phyloP scores from a whole-genome alignment of 2,329 filamentous ascomycete species.

The Botryosphaeria dothidea region DNA sequence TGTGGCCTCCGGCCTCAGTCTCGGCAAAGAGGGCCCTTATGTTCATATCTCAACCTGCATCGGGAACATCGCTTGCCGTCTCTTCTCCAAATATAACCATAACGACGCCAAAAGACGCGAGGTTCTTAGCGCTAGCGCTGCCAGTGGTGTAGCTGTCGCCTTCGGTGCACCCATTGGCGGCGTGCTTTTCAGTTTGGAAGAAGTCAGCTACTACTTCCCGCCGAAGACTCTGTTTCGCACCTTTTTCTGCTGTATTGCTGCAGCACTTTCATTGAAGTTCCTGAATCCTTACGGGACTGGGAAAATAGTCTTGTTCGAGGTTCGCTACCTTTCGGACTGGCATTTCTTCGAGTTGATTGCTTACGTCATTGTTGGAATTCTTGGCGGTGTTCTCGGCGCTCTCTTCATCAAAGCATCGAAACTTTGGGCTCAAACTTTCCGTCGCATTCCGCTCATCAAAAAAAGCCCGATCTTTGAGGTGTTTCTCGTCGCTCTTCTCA shows the following conservation, averaged over 20 bases:
- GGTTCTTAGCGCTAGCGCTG: conserved; percentile 87
- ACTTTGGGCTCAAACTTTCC: conserved; percentile 85
- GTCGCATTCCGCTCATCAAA: conserved; percentile 79
- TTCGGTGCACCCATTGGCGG: conserved; percentile 91
- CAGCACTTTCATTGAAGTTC: conserved; percentile 89
- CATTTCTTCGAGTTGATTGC: conserved; percentile 84
- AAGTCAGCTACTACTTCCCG: conserved; percentile 96
- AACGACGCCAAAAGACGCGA: conserved; percentile 95
- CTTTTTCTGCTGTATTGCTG: conserved; percentile 94
- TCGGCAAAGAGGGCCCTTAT: conserved; percentile 94
- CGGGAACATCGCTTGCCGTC: conserved; percentile 88
- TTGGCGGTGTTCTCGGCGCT: conserved; percentile 83
- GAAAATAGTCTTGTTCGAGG: conserved; percentile 96
- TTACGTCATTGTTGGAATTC: conserved; percentile 82
- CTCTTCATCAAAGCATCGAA: conserved; percentile 96
- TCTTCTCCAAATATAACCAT: conserved; percentile 91
- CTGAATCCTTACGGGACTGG: conserved; percentile 93
- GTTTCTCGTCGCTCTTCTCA: conserved; percentile 79
- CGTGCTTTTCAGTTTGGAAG: conserved; percentile 89
- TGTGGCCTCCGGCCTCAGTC: conserved; percentile 86
- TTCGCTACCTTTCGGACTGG: conserved; percentile 89
- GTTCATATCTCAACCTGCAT: conserved; percentile 97
- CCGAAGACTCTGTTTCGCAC: conserved; percentile 96
- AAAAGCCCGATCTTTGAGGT: conserved; percentile 84
- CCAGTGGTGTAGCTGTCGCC: conserved; percentile 88